Percentiles rank a stretch among this genome's conserved stretches.
Conservation (phyloP, 1,139 yeast genomes). For the Suhomyces taliae region DNA sequence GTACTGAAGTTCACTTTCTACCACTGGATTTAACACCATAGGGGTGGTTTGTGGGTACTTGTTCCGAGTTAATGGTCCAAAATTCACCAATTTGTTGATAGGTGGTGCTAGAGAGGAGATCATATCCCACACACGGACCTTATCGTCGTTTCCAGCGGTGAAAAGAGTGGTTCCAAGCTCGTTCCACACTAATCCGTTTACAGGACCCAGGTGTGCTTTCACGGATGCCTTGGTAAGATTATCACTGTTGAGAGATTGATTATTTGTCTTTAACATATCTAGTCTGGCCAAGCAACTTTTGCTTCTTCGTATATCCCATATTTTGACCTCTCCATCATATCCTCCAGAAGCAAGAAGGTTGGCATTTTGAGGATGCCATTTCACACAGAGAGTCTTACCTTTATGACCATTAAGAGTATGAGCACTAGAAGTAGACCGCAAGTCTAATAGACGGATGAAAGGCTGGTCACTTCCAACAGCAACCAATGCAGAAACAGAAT, state of each 20-base stretch:
- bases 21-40: conserved; percentile 41
- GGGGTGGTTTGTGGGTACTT: conserved; percentile 53
- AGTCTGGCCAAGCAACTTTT: conserved; percentile 61
- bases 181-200: conserved; percentile 74
- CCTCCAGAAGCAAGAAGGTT: conserved; percentile 74
- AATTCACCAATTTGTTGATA: conserved; percentile 64
- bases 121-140: conserved; percentile 74
- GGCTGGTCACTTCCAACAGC: conserved; percentile 75
- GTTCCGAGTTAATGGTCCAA: conserved; percentile 77
- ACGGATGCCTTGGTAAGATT: conserved; percentile 37
- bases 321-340: conserved; percentile 62
- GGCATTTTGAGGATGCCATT: conserved; percentile 74
- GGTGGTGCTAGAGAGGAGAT: conserved; percentile 45
- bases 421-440: conserved; percentile 67
- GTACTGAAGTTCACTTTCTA: conserved; percentile 55
- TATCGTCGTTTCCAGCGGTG: conserved; percentile 76
- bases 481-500: conserved; percentile 51
- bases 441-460: conserved; percentile 66
- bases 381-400: conserved; percentile 61
- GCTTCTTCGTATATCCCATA: conserved; percentile 78
- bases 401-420: conserved; percentile 69
- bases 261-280: conserved; percentile 48
- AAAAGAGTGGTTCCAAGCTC: conserved; percentile 58
- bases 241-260: conserved; percentile 17
- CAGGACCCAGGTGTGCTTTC: conserved; percentile 73